Conservation (phyloP, 169 alveolate genomes). For the Plasmodium relictum region DNA sequence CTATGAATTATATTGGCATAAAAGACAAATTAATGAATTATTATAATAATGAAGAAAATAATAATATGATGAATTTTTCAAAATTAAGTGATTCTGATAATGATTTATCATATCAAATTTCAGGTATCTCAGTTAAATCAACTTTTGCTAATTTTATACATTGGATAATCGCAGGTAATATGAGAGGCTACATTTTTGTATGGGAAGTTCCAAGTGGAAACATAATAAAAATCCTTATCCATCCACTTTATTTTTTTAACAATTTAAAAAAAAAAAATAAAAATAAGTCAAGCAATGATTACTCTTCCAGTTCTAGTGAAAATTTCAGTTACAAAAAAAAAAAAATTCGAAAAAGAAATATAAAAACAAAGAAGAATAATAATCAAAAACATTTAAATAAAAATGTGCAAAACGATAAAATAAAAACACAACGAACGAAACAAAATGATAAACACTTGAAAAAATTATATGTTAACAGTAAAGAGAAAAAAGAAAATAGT, state of each 20-base stretch:
- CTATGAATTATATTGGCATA: conserved; percentile 7
- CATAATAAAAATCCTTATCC: conserved; percentile 42
- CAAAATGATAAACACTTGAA: not conserved
- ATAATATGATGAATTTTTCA: not conserved
- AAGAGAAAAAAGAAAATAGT: not conserved
- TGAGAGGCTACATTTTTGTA: conserved; percentile 72
- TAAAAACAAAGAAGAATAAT: conserved; percentile 12
- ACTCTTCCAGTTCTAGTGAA: not conserved
- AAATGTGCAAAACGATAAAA: too few relatives aligned
- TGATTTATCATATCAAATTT: conserved; percentile 71
- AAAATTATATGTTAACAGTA: not conserved
- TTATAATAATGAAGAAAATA: not conserved
- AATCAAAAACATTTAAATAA: not conserved
- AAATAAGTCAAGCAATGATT: not conserved
- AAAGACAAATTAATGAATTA: conserved; percentile 7
- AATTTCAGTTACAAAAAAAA: conserved; percentile 8
- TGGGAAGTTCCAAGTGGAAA: conserved; percentile 79
- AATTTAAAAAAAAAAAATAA: conserved; percentile 16
- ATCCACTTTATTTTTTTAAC: conserved; percentile 36
- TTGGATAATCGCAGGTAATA: conserved; percentile 77
- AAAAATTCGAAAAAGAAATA: not conserved
- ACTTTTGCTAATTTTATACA: conserved; percentile 78
- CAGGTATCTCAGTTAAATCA: conserved; percentile 67
- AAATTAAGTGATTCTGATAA: not conserved
- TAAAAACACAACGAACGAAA: not conserved